These are phyloP conservation scores for Forsythia suspensa DNA, from an alignment of 257 asterid species.

Conservation along the genomic window DNA sequence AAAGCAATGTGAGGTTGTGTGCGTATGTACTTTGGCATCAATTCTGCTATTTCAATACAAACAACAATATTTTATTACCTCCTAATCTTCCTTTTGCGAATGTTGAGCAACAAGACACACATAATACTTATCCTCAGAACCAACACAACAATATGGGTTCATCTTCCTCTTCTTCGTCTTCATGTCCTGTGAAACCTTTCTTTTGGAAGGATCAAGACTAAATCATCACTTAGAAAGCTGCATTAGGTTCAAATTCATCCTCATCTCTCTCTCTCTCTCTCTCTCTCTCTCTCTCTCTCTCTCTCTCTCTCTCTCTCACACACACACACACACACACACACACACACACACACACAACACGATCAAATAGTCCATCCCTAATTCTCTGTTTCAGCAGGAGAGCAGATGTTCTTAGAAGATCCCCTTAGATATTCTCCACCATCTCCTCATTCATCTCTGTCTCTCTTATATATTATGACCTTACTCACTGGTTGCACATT, in stretches of 20 bases:
- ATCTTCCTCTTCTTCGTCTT: slow-evolving; percentile 41
- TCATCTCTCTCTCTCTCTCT: background rate
- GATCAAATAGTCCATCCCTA: background rate
- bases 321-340: too few species aligned
- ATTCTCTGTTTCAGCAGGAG: slow-evolving; percentile 8
- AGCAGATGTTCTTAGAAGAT: slow-evolving; percentile 11
- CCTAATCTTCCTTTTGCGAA: slow-evolving; percentile 60
- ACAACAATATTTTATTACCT: slow-evolving; percentile 57
- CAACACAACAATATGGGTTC: slow-evolving; percentile 32
- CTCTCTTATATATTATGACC: background rate
- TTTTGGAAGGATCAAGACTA: slow-evolving; percentile 44
- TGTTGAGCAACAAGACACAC: slow-evolving; percentile 35
- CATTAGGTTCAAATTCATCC: background rate
- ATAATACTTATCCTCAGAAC: slow-evolving; percentile 34
- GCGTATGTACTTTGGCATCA: background rate
- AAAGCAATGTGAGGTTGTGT: background rate
- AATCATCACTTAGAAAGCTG: background rate
- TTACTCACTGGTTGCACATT: slow-evolving; percentile 34
- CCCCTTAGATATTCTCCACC: slow-evolving; percentile 16
- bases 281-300: too few species aligned
- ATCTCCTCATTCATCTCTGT: background rate
- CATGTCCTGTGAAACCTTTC: slow-evolving; percentile 44
- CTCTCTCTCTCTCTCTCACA: too few species aligned
- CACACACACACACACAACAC: background rate
- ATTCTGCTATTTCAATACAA: slow-evolving; percentile 42